phyloP scores from a whole-genome alignment of 2,329 filamentous ascomycete genomes.

The Herpotrichia juniperi region DNA sequence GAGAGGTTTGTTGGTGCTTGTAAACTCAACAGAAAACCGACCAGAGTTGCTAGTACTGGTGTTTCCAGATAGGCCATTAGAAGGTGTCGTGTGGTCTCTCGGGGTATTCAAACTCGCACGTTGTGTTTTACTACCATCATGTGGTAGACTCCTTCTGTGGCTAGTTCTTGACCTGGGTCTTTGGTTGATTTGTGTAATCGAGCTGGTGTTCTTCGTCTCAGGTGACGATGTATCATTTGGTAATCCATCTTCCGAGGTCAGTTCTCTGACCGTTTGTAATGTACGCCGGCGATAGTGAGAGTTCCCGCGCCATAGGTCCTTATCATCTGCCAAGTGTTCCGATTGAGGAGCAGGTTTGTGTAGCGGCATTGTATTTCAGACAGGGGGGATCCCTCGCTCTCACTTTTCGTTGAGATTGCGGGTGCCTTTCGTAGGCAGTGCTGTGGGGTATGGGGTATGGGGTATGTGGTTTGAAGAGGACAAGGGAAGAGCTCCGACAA shows the following conservation, averaged over 20 bases:
- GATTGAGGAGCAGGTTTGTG: slow-evolving; percentile 5
- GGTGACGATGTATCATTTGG: neutral
- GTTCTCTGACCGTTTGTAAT: slow-evolving; percentile 36
- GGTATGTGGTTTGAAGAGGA: neutral
- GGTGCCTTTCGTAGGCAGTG: no score
- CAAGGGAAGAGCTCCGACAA: neutral
- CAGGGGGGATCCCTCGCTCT: neutral
- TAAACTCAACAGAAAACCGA: slow-evolving; percentile 1
- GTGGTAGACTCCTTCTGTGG: slow-evolving; percentile 22
- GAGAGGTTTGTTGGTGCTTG: neutral
- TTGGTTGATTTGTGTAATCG: neutral
- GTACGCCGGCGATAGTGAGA: slow-evolving; percentile 30
- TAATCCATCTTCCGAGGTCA: slow-evolving; percentile 13
- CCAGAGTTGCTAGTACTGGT: neutral
- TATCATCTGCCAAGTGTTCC: neutral
- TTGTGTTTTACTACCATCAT: slow-evolving; percentile 1
- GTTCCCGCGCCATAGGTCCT: slow-evolving; percentile 3
- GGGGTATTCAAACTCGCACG: slow-evolving; percentile 9
- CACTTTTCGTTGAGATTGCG: no score
- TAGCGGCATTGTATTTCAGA: slow-evolving; percentile 3
- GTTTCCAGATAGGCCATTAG: slow-evolving; percentile 1
- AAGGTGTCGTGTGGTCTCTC: neutral
- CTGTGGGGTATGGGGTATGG: neutral
- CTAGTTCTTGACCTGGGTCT: slow-evolving; percentile 1
- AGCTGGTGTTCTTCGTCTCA: neutral